Base-by-base conservation (phyloP, 148 eudicot species). In the Dysphania ambrosioides region DNA sequence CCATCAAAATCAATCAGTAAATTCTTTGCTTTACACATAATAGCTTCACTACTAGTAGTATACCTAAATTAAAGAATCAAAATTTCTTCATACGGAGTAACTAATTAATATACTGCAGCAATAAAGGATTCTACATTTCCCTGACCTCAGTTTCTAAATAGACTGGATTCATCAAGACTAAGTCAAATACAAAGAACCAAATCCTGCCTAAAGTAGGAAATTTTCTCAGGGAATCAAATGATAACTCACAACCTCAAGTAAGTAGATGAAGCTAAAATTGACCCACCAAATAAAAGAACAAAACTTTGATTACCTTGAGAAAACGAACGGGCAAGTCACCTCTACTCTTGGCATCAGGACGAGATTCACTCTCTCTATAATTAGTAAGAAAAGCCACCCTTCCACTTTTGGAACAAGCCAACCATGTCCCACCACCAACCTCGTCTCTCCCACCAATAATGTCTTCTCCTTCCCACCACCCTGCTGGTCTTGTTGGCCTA, bases 381-480 rank as follows among this genome's bases (percentile, higher is more conserved):
- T 93, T 93, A 9, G 98, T 93, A 26, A 93, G 79, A 75, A 93
- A 93, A 71, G 97, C 88, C 10, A 93, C 6, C 64, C 79, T 89
- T 34, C 97, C 98, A n/a, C 53, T 35, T 82, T 73, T 87, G n/a
- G 81, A 84, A 79, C 78, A 85, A 68, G 91, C 97, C 78, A 93
- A 75, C 98, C 98, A 93, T 1, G 98, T 93, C 32, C 98, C 97
- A 68, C 95, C 92, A 35, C 83, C 98, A 23, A 84, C 67, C 60
- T 80, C 98, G 76, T 93, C 98, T 76, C 83, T 85, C 32, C 98
- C 98, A 36, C 94, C 98, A 58, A 93, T 53, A 67, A 93, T 93
- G 31, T 84, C 80, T 40, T 88, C 92, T 16, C 83, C 88, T 80
- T 86, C 89, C 98, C 98, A 93, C 97, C 97, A 92, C 31, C 76